phyloP scores from a whole-genome alignment of 306 rosid species.

The Crotalaria pallida region DNA sequence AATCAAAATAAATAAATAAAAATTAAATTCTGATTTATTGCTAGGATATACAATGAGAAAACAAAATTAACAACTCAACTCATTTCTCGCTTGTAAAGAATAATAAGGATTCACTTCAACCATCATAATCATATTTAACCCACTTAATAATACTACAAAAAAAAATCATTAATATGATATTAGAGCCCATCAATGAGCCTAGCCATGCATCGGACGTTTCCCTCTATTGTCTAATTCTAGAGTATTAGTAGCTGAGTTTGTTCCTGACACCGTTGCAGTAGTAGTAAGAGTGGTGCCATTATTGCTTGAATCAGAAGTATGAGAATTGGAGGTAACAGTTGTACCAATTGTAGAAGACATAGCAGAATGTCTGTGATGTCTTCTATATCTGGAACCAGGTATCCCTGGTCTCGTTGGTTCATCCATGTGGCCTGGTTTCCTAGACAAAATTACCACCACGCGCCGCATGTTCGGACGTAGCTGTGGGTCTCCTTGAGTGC shows the following conservation, averaged over 20 bases:
- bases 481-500: slow-evolving; percentile 64
- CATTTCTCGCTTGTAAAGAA: slow-evolving; percentile 14
- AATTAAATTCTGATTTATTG: too few species aligned
- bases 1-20: too few species aligned
- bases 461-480: slow-evolving; percentile 77
- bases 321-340: slow-evolving; percentile 44
- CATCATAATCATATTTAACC: neutral
- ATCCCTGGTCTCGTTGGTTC: slow-evolving; percentile 75
- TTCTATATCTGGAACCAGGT: slow-evolving; percentile 66
- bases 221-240: slow-evolving; percentile 35
- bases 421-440: slow-evolving; percentile 59
- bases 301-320: slow-evolving; percentile 38
- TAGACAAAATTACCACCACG: slow-evolving; percentile 67
- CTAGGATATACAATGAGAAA: too few species aligned
- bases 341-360: slow-evolving; percentile 49
- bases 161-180: neutral
- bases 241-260: slow-evolving; percentile 25
- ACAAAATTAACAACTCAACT: slow-evolving; percentile 3
- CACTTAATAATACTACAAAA: slow-evolving; percentile 14
- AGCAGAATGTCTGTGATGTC: slow-evolving; percentile 31
- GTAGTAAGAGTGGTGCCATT: neutral
- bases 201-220: slow-evolving; percentile 58
- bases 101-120: slow-evolving; percentile 4
- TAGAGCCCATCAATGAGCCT: neutral
- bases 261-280: slow-evolving; percentile 22